Evolutionary conservation across 345 rosid species (phyloP).

Genomic region (Punica granatum): DNA sequence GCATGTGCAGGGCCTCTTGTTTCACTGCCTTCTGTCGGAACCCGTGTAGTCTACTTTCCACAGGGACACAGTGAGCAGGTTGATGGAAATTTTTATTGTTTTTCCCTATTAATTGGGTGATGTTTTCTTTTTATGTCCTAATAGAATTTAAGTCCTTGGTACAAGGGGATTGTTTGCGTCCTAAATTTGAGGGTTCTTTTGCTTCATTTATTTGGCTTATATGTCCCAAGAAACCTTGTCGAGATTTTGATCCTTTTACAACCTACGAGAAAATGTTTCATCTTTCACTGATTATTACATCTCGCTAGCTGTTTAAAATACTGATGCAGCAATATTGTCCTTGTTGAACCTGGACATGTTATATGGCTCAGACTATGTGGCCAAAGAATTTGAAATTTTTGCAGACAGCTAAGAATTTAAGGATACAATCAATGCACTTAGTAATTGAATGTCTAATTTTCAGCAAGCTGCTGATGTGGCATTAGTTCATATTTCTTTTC

Average conservation of each 20-base stretch:
- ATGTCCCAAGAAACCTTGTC: neutral
- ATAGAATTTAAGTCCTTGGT: neutral
- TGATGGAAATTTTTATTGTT: neutral
- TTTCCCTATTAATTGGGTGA: neutral
- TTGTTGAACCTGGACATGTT: neutral
- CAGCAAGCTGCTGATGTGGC: neutral
- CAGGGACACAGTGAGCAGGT: conserved; percentile 98
- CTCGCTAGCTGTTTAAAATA: neutral
- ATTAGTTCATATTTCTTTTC: neutral
- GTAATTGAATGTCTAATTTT: neutral
- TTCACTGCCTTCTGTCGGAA: conserved; percentile 74
- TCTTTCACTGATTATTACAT: neutral
- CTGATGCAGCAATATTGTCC: neutral
- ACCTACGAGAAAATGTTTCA: neutral
- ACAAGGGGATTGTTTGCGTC: neutral
- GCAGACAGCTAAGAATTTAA: neutral
- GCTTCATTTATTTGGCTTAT: neutral
- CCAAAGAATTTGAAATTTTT: neutral
- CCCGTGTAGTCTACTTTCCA: conserved; percentile 87
- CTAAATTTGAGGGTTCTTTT: neutral
- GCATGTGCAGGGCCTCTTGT: conserved; percentile 95
- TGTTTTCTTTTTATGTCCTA: neutral
- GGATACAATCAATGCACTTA: neutral
- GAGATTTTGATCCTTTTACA: neutral
- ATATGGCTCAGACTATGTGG: neutral